Evolutionary conservation across 352 stramenopile species (phyloP), one percentile per base, ranked within the genome.

Genomic region (Pythium grandisporangium): DNA sequence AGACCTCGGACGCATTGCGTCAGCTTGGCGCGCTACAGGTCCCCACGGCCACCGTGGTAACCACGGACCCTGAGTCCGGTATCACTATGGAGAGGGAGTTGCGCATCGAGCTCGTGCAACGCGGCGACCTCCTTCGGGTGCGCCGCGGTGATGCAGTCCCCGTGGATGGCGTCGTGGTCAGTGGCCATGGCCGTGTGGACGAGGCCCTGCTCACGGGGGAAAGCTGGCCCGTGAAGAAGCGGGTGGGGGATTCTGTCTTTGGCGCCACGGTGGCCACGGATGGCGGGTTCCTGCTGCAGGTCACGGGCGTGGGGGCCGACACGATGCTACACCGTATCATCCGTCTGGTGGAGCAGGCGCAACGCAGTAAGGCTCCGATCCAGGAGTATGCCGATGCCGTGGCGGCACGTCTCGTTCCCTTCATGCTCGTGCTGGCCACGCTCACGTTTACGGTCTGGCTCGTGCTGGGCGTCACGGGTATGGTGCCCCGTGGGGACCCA

Each of bases 341-440:
- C 14, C 27, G 27, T 14, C 27, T 32, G 27, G 27, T 32, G 27
- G 27, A 32, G 14, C 27, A 32, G 8, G 27, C 27, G 10, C 27
- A 32, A 14, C 27, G 10, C 8, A 14, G 8, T 14, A 32, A 32
- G 14, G 27, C 27, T 14, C 27, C 27, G 27, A 32, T 32, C 27
- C 27, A 32, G 27, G 10, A 14, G 27, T 48, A 61, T 23, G 53
- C 56, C 12, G 56, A 65, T 30, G 43, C 47, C 25, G 35, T 65
- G 45, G 37, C 51, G 5, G 37, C 51, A 14, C 36, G 39, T 13
- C 63, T 65, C 55, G 56, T 53, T 6, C 56, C 56, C n/a, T 37
- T 42, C 42, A 54, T 65, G 13, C 29, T 63, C 5, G 16, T 29
- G 14, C 14, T 32, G 27, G 27, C 27, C 8, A 8, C 14, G 8